Evolutionary conservation across 345 rosid genomes (phyloP).

Genomic region (Moricandia moricandioides): DNA sequence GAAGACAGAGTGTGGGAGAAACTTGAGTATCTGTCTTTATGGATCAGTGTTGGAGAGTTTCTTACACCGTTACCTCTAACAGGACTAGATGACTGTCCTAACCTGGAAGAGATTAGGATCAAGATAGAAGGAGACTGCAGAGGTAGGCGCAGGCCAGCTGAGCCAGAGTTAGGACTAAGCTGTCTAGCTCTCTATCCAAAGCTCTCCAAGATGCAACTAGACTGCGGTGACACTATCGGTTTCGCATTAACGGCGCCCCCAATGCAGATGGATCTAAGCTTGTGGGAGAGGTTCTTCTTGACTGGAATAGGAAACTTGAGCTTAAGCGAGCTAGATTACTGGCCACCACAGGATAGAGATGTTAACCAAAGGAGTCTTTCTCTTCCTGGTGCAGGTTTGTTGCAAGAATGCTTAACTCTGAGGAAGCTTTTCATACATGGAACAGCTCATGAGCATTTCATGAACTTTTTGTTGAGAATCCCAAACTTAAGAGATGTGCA

Average conservation of each 20-base stretch:
- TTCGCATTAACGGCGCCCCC: constrained; percentile 75
- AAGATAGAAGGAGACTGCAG: constrained; percentile 92
- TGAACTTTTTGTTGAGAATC: constrained; percentile 61
- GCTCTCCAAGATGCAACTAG: constrained; percentile 74
- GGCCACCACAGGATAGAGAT: constrained; percentile 91
- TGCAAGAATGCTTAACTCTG: constrained; percentile 50
- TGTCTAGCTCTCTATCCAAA: constrained; percentile 53
- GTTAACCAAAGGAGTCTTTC: constrained; percentile 82
- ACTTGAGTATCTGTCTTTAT: constrained; percentile 62
- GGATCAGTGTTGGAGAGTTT: constrained; percentile 74
- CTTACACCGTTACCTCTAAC: constrained; percentile 51
- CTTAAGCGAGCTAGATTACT: constrained; percentile 72
- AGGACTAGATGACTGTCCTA: constrained; percentile 79
- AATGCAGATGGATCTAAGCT: constrained; percentile 76
- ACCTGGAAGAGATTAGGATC: constrained; percentile 72
- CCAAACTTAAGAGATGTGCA: constrained; percentile 76
- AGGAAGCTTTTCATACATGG: constrained; percentile 95
- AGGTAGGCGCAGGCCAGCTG: constrained; percentile 52
- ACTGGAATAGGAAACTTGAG: constrained; percentile 57
- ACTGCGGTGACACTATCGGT: constrained; percentile 70
- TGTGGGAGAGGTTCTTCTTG: constrained; percentile 89
- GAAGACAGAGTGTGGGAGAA: constrained; percentile 63
- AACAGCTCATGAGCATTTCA: constrained; percentile 90
- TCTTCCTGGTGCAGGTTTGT: constrained; percentile 69
- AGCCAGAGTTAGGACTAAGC: constrained; percentile 63